Evolutionary conservation across 805 yeast species (phyloP).

Genomic region (Starmerella gropengiesseri): DNA sequence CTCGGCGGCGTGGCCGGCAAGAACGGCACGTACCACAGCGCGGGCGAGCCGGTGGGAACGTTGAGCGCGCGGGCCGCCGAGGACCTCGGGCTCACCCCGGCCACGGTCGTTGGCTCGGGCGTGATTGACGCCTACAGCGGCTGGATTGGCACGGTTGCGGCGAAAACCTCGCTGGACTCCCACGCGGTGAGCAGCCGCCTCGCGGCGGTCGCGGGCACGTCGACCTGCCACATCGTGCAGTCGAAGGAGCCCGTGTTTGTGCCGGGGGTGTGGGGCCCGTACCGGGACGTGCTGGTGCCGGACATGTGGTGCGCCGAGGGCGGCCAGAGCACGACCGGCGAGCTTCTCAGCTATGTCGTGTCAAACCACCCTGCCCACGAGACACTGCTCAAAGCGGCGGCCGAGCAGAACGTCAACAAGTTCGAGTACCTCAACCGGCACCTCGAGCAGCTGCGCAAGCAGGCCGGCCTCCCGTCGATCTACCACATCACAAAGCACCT

Average conservation of each 20-base stretch:
- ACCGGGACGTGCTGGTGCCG: constrained; percentile 82
- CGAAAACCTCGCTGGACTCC: constrained; percentile 43
- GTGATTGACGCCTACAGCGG: constrained; percentile 98
- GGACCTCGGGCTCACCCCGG: constrained; percentile 70
- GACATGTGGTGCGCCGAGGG: constrained; percentile 96
- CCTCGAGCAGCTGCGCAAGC: constrained; percentile 53
- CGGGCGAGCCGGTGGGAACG: constrained; percentile 82
- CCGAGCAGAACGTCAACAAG: constrained; percentile 49
- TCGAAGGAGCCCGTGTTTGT: constrained; percentile 79
- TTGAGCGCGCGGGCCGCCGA: constrained; percentile 57
- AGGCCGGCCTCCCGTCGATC: constrained; percentile 53
- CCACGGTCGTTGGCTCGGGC: constrained; percentile 83
- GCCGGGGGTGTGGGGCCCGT: constrained; percentile 98
- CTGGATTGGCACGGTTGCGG: constrained; percentile 97
- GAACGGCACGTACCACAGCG: constrained; percentile 64
- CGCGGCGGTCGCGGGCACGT: constrained; percentile 98
- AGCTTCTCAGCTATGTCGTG: constrained; percentile 75
- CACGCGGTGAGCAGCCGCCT: constrained; percentile 62
- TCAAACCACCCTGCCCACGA: constrained; percentile 80
- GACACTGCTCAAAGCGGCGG: constrained; percentile 57
- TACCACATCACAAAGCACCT: constrained; percentile 72
- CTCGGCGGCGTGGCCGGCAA: constrained; percentile 74
- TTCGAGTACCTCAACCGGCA: constrained; percentile 74
- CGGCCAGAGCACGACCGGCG: constrained; percentile 98
- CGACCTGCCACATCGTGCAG: constrained; percentile 90